These are phyloP conservation scores for Echium plantagineum DNA, from an alignment of 257 asterid species.

Conservation along the genomic window DNA sequence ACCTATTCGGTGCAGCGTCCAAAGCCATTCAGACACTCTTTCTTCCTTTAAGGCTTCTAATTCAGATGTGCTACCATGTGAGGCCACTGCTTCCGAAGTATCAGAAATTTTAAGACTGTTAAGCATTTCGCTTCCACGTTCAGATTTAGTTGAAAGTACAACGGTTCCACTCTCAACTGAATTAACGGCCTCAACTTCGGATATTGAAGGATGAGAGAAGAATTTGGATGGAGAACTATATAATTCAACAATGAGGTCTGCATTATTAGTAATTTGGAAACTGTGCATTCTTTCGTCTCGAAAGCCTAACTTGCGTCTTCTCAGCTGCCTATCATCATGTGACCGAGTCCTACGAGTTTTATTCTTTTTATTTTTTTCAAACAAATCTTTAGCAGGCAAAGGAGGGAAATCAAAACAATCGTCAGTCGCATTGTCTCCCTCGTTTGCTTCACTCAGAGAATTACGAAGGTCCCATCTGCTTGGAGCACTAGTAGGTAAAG, in stretches of 20 bases:
- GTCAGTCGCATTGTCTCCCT: conserved; percentile 31
- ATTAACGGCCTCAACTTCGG: conserved; percentile 35
- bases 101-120: conserved; percentile 53
- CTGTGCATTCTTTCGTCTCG: conserved; percentile 73
- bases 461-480: conserved; percentile 33
- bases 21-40: conserved; percentile 93
- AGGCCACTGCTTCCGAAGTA: conserved; percentile 40
- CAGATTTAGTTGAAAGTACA: conserved; percentile 33
- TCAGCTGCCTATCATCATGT: conserved; percentile 34
- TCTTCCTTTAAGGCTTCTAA: conserved; percentile 51
- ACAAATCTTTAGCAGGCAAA: conserved; percentile 70
- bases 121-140: conserved; percentile 32
- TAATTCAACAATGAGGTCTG: conserved; percentile 80
- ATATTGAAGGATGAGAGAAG: conserved; percentile 23
- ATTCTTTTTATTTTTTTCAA: conserved; percentile 41
- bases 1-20: conserved; percentile 98
- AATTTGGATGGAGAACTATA: conserved; percentile 34
- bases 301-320: conserved; percentile 46
- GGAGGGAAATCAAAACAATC: conserved; percentile 76
- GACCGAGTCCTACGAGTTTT: conserved; percentile 38
- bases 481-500: conserved; percentile 41
- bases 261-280: conserved; percentile 69
- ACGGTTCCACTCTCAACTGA: conserved; percentile 24
- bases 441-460: conserved; percentile 30
- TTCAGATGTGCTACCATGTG: conserved; percentile 36